phyloP scores from a whole-genome alignment of 2,329 filamentous ascomycete genomes.

The Arthrobotrys sphaeroides region DNA sequence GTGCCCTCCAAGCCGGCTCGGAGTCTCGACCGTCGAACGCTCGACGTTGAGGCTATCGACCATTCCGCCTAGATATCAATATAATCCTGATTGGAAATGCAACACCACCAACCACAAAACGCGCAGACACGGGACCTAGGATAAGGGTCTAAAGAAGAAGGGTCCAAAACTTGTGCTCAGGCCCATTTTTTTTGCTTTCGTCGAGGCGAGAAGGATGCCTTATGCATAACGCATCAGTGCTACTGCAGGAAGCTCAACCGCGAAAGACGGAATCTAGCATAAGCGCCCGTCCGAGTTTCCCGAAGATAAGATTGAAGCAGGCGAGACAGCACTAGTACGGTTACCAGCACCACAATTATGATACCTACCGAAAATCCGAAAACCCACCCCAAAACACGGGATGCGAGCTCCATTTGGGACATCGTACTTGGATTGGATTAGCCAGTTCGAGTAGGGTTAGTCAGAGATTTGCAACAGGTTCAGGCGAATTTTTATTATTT shows the following conservation, averaged over 20 bases:
- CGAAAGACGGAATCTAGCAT: slow-evolving; percentile 46
- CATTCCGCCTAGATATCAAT: slow-evolving; percentile 6
- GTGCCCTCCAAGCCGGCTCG: neutral
- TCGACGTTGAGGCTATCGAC: neutral
- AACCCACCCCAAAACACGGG: slow-evolving; percentile 36
- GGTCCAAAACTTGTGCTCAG: slow-evolving; percentile 17
- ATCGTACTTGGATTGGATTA: neutral
- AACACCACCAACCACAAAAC: slow-evolving; percentile 10
- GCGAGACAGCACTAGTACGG: neutral
- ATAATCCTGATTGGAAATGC: slow-evolving; percentile 14
- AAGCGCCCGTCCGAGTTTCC: slow-evolving; percentile 51
- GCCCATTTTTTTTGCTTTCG: slow-evolving; percentile 9
- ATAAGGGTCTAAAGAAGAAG: neutral
- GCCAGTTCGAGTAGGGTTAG: slow-evolving; percentile 3
- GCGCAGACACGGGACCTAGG: neutral
- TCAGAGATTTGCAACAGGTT: slow-evolving; percentile 27
- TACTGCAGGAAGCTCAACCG: slow-evolving; percentile 31
- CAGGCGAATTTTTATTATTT: slow-evolving; percentile 16
- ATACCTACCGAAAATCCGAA: slow-evolving; percentile 1
- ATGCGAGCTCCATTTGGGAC: slow-evolving; percentile 6
- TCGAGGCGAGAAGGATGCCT: slow-evolving; percentile 19
- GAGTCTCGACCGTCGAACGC: neutral
- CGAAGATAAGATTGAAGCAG: slow-evolving; percentile 52
- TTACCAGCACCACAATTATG: slow-evolving; percentile 6
- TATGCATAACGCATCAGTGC: slow-evolving; percentile 11